These are phyloP conservation scores for Sordariomycetes sp. DNA, from an alignment of 2,329 filamentous ascomycete species.

Conservation along the genomic window DNA sequence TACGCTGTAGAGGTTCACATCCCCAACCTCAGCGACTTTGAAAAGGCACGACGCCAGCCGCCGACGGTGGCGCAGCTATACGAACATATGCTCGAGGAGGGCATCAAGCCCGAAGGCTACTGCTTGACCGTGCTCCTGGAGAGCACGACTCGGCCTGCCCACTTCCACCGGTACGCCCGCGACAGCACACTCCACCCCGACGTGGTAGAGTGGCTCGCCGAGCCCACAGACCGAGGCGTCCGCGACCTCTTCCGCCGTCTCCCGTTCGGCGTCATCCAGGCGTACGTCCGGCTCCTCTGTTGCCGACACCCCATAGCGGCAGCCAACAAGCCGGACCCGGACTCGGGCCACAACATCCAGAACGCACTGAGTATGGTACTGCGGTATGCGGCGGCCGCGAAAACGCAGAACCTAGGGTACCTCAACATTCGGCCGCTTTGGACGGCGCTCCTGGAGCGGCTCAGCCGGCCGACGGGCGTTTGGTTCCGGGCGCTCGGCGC, in stretches of 20 bases:
- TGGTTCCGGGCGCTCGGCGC: neutral
- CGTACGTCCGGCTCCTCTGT: conserved; percentile 7
- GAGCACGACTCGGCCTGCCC: conserved; percentile 31
- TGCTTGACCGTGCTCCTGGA: conserved; percentile 43
- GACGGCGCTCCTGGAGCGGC: neutral
- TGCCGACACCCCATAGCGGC: neutral
- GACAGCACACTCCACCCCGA: conserved; percentile 19
- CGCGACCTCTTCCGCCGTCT: conserved; percentile 1
- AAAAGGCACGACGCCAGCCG: conserved; percentile 46
- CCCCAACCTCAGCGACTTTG: conserved; percentile 48
- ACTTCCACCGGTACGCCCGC: conserved; percentile 34
- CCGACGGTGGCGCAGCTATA: conserved; percentile 48
- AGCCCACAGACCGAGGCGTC: neutral
- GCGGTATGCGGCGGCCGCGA: neutral
- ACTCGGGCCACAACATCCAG: neutral
- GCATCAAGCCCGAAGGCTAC: conserved; percentile 30
- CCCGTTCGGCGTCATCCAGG: conserved; percentile 6
- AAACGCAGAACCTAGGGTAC: neutral
- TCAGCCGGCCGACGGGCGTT: neutral
- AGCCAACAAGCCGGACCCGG: conserved; percentile 1
- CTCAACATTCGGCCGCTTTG: neutral
- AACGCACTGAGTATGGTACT: conserved; percentile 6
- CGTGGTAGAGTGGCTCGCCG: neutral
- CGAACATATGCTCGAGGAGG: conserved; percentile 36
- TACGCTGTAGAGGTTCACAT: conserved; percentile 8